Base-by-base conservation (phyloP, 2,329 filamentous ascomycete species). In the Ophiostoma montium region DNA sequence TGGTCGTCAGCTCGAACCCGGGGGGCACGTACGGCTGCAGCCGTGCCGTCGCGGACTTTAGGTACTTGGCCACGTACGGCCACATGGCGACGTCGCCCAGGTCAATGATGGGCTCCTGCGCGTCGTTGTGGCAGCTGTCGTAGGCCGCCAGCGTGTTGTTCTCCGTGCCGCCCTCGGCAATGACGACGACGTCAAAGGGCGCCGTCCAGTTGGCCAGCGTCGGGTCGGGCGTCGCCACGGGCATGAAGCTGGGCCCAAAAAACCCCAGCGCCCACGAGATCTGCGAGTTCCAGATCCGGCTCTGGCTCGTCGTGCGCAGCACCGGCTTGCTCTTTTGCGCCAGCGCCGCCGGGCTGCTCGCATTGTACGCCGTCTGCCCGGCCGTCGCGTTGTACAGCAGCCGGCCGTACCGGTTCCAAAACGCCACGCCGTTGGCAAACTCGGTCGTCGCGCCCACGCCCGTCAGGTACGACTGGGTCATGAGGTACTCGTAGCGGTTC, bases 351-450 rank as follows among this genome's bases (percentile, higher is more conserved):
- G 63, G 55, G 50, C 61, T 71, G 43, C 57, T 64, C 13, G 64
- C 58, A 54, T 70, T 67, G 62, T 75, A 78, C 2, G 65, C 60
- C 1, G 72, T 54, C 53, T 74, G 70, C 8, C 66, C 71, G 5
- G 61, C 55, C 9, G 63, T 62, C 1, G 74, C 69, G 49, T 73
- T 70, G 58, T 70, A 77, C 30, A 78, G 58, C 5, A 67, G 67
- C 23, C 74, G 63, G 5, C 75, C 75, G 52, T 77, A 77, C 35
- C 65, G 63, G 55, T 70, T 69, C 72, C 72, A 76, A 57, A 75
- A 76, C 12, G 63, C 59, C 6, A 71, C 68, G 10, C 74, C 74
- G 10, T 67, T 59, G 11, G 60, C 56, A 50, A 74, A 72, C 54
- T 75, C 71, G 2, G 72, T 72, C 1, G 61, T 57, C 11, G 72